A percentile compares a stretch with the other conserved stretches of the same genome.
Evolutionary conservation across 768 basidiomycete genomes (phyloP).

Genomic region (Postia placenta): DNA sequence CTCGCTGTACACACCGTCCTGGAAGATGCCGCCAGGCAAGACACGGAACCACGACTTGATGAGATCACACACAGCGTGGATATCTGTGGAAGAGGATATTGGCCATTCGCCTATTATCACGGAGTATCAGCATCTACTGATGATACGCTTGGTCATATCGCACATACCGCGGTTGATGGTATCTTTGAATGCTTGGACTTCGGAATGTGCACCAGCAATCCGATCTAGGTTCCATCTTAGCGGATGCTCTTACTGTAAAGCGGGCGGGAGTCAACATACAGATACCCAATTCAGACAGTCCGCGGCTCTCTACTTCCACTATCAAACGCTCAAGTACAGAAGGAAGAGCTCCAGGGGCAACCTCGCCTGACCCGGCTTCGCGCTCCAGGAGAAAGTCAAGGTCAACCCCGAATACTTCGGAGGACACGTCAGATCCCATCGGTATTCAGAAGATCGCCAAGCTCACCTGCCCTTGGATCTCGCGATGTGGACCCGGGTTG

Average conservation of each 20-base stretch:
- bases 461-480: constrained; percentile 71
- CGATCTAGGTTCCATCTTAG: constrained; percentile 56
- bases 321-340: constrained; percentile 61
- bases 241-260: constrained; percentile 1
- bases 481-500: constrained; percentile 50
- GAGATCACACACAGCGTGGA: constrained; percentile 78
- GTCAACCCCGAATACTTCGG: constrained; percentile 68
- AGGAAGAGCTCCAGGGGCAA: constrained; percentile 57
- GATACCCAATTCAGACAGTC: constrained; percentile 76
- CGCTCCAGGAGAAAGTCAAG: constrained; percentile 62
- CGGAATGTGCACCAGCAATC: constrained; percentile 68
- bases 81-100: constrained; percentile 55
- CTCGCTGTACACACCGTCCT: constrained; percentile 57
- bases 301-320: constrained; percentile 65
- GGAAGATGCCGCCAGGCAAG: constrained; percentile 76
- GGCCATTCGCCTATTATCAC: constrained; percentile 49
- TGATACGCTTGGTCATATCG: background rate
- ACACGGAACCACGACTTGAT: constrained; percentile 85
- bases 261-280: constrained; percentile 39
- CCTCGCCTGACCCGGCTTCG: constrained; percentile 45
- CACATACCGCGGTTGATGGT: constrained; percentile 64
- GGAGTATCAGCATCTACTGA: background rate
- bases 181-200: constrained; percentile 65
- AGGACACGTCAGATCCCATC: constrained; percentile 4
- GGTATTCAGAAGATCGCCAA: background rate